These are phyloP conservation scores for Ogataea hybrid DNA, from an alignment of 1,139 yeast species.

Conservation along the genomic window DNA sequence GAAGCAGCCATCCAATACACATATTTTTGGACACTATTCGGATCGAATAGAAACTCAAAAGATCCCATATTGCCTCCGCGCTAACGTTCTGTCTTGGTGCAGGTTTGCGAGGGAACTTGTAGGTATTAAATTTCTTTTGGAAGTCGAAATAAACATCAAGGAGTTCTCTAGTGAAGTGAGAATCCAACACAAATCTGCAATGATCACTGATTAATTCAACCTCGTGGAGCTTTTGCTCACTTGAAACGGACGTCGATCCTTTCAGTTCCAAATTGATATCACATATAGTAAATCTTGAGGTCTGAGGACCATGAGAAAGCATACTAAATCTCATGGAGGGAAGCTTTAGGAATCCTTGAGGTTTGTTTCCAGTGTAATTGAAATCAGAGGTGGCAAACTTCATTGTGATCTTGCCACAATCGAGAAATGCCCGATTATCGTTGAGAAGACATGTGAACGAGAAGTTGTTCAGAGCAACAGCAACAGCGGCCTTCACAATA, in stretches of 20 bases:
- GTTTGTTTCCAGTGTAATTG: conserved; percentile 22
- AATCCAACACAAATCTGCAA: conserved; percentile 56
- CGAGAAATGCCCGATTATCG: conserved; percentile 18
- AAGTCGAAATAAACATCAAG: conserved; percentile 21
- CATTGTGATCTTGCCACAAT: conserved; percentile 13
- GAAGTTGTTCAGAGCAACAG: conserved; percentile 15
- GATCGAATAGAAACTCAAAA: conserved; percentile 44
- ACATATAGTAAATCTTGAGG: conserved; percentile 32
- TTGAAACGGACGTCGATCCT: conserved; percentile 36
- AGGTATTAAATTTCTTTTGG: conserved; percentile 5
- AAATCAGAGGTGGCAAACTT: conserved; percentile 21
- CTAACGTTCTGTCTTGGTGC: background rate
- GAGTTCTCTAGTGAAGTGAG: conserved; percentile 37
- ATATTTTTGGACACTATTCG: conserved; percentile 64
- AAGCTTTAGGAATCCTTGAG: conserved; percentile 40
- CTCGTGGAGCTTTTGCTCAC: conserved; percentile 36
- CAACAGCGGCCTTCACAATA: conserved; percentile 10
- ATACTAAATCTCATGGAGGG: conserved; percentile 41
- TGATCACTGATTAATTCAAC: conserved; percentile 59
- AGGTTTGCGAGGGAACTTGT: conserved; percentile 1
- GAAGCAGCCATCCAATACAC: conserved; percentile 76
- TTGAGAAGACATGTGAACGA: conserved; percentile 15
- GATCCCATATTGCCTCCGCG: conserved; percentile 10
- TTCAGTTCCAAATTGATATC: conserved; percentile 42
- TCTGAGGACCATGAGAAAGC: conserved; percentile 24